Percentiles rank a stretch among this genome's conserved stretches.
phyloP scores from a whole-genome alignment of 805 yeast genomes.

The Kodamaea kaohsiungensis region DNA sequence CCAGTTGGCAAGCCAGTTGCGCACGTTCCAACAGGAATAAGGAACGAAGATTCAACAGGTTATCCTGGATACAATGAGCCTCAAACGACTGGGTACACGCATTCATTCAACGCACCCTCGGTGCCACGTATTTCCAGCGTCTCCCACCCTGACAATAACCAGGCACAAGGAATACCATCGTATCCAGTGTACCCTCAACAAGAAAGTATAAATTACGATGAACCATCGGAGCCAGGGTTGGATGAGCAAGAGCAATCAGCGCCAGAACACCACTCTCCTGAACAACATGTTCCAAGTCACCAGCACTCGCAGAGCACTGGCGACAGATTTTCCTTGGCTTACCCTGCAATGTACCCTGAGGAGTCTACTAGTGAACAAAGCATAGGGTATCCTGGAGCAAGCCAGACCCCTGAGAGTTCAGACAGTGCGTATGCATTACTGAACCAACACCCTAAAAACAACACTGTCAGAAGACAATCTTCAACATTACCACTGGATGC shows the following conservation, averaged over 20 bases:
- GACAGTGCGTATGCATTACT: constrained; percentile 11
- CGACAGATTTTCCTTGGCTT: not conserved
- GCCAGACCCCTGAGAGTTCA: constrained; percentile 6
- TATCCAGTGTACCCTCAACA: not conserved
- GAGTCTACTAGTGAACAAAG: constrained; percentile 1
- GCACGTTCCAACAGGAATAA: not conserved
- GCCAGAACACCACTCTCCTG: not conserved
- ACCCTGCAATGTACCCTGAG: not conserved
- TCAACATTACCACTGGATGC: constrained; percentile 15
- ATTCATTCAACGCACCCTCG: constrained; percentile 1
- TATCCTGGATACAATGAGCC: constrained; percentile 4
- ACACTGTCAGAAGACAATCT: constrained; percentile 11
- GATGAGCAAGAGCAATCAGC: constrained; percentile 10
- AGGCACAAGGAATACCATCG: not conserved
- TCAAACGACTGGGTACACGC: not conserved
- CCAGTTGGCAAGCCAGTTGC: not conserved
- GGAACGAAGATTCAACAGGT: constrained; percentile 5
- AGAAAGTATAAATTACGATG: constrained; percentile 4
- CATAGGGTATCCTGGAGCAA: constrained; percentile 8
- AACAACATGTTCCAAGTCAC: not conserved
- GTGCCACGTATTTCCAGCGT: not conserved
- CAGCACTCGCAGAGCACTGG: not conserved
- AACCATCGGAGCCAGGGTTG: constrained; percentile 14
- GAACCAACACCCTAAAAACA: not conserved
- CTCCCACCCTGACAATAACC: not conserved